A percentile compares a stretch with the other conserved stretches of the same genome.
These are phyloP conservation scores for Aspergillus sp. DNA, from an alignment of 2,329 filamentous ascomycete genomes.

Conservation along the genomic window DNA sequence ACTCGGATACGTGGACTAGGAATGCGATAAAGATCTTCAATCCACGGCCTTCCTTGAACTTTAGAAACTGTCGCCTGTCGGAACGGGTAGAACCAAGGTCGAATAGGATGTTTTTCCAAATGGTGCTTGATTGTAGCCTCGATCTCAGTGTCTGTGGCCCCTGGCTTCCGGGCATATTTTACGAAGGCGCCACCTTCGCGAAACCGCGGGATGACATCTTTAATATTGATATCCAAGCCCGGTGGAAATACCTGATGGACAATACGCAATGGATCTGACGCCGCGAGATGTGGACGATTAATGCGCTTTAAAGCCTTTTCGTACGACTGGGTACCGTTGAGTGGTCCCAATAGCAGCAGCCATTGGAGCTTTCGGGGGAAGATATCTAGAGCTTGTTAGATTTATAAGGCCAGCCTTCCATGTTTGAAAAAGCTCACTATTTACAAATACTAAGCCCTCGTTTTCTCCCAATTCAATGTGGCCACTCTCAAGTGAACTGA, in stretches of 20 bases:
- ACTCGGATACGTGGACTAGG: constrained; percentile 75
- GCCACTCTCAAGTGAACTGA: constrained; percentile 67
- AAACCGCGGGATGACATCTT: constrained; percentile 77
- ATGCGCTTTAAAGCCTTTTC: constrained; percentile 53
- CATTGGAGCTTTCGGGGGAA: constrained; percentile 77
- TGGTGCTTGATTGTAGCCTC: constrained; percentile 62
- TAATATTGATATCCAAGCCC: constrained; percentile 66
- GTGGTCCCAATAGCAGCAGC: constrained; percentile 56
- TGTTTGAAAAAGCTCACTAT: constrained; percentile 61
- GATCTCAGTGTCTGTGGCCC: constrained; percentile 53
- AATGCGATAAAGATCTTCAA: constrained; percentile 85
- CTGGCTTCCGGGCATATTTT: constrained; percentile 67
- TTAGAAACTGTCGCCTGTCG: constrained; percentile 67
- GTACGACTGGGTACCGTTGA: constrained; percentile 44
- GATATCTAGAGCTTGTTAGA: constrained; percentile 58
- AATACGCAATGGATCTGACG: constrained; percentile 57
- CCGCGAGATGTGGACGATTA: constrained; percentile 51
- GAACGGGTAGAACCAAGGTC: constrained; percentile 89
- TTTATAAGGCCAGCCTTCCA: not conserved
- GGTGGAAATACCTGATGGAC: constrained; percentile 63
- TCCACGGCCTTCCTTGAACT: constrained; percentile 85
- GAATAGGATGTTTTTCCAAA: constrained; percentile 69
- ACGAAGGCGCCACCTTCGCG: constrained; percentile 94
- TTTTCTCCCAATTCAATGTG: constrained; percentile 76
- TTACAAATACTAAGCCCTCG: constrained; percentile 85